Conservation (phyloP, 208 protist species). For the Wallacemonas collosoma region DNA sequence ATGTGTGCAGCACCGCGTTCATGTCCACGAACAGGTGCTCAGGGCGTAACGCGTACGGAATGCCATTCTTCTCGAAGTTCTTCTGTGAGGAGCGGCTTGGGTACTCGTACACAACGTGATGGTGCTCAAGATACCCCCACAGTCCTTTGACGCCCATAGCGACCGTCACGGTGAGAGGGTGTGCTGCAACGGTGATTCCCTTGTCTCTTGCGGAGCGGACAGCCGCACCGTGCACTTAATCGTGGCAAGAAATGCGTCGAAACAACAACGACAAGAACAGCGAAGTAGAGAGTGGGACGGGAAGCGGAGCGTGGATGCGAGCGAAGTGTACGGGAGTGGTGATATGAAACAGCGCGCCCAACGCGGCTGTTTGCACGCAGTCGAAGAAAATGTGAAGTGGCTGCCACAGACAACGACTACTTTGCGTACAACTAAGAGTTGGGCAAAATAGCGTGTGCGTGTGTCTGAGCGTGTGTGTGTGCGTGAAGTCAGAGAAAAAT, state of each 20-base stretch:
- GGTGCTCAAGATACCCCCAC: constrained; percentile 73
- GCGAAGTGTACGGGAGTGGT: neutral
- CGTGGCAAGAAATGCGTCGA: neutral
- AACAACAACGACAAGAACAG: constrained; percentile 2
- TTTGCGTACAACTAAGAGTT: too few species aligned
- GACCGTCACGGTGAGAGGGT: neutral
- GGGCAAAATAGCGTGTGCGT: neutral
- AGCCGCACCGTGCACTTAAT: too few species aligned
- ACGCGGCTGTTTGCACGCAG: neutral
- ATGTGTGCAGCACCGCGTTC: constrained; percentile 75
- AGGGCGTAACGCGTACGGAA: constrained; percentile 35
- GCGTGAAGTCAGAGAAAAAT: too few species aligned
- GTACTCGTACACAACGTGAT: constrained; percentile 38
- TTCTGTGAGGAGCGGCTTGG: constrained; percentile 17
- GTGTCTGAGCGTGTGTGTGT: neutral
- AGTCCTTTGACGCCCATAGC: constrained; percentile 78
- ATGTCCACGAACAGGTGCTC: constrained; percentile 85
- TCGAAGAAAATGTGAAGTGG: neutral
- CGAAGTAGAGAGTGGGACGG: neutral
- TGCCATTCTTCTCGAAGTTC: constrained; percentile 4
- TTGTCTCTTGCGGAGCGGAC: too few species aligned
- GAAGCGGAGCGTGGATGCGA: neutral
- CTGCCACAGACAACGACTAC: too few species aligned
- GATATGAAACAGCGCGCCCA: too few species aligned
- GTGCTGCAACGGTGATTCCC: neutral